phyloP scores from a whole-genome alignment of 2,329 filamentous ascomycete species.

The Neonectria coccinea region DNA sequence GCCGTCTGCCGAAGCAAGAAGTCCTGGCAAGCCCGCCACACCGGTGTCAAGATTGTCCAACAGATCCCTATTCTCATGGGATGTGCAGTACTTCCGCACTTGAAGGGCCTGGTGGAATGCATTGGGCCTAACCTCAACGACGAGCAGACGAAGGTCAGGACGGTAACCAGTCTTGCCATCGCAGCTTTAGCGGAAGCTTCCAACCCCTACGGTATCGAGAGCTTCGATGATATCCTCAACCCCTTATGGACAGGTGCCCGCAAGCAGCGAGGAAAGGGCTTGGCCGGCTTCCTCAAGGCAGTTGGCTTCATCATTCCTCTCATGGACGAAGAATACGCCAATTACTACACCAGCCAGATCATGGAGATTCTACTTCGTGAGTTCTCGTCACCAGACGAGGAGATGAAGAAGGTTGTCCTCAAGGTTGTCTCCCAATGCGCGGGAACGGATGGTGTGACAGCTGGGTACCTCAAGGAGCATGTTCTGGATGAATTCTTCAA shows the following conservation, averaged over 20 bases:
- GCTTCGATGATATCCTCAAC: constrained; percentile 97
- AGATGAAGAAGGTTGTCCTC: constrained; percentile 99
- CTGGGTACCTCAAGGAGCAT: constrained; percentile 93
- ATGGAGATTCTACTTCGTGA: constrained; percentile 98
- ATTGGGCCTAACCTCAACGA: constrained; percentile 97
- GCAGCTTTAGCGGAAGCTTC: constrained; percentile 95
- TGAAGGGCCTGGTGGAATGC: constrained; percentile 96
- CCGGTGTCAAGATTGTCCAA: constrained; percentile 98
- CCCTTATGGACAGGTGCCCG: constrained; percentile 96
- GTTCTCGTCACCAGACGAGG: constrained; percentile 96
- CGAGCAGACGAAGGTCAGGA: constrained; percentile 97
- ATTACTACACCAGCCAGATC: constrained; percentile 98
- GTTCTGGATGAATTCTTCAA: constrained; percentile 98
- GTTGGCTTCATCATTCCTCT: constrained; percentile 98
- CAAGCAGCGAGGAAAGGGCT: constrained; percentile 95
- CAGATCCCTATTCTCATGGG: constrained; percentile 99
- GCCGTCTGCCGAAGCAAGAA: constrained; percentile 98
- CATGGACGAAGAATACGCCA: constrained; percentile 99
- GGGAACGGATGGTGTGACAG: constrained; percentile 92
- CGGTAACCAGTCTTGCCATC: constrained; percentile 94
- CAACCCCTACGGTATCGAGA: constrained; percentile 98
- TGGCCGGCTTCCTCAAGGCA: constrained; percentile 96
- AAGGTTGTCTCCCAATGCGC: constrained; percentile 98
- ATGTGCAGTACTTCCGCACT: constrained; percentile 92
- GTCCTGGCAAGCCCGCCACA: constrained; percentile 98